Percentiles rank a stretch among this genome's conserved stretches.
phyloP scores from a whole-genome alignment of 2,329 filamentous ascomycete genomes.

The Macrophomina pseudophaseolina region DNA sequence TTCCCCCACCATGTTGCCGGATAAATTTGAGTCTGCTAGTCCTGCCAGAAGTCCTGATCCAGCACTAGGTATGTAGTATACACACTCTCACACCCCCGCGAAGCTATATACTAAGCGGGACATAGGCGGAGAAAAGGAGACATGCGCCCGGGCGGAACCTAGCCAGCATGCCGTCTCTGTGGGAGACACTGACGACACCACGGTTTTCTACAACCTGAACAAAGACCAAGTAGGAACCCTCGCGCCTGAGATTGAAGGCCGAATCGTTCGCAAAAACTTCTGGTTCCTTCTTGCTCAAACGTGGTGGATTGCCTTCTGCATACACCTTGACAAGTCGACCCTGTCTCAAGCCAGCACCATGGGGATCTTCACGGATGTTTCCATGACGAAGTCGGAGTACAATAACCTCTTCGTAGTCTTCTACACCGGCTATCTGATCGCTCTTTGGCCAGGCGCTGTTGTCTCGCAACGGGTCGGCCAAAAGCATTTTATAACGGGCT shows the following conservation, averaged over 20 bases:
- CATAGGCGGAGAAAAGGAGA: no score
- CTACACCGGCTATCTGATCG: not conserved
- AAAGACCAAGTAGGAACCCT: not conserved
- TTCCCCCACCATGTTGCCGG: no score
- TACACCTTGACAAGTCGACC: not conserved
- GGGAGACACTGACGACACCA: not conserved
- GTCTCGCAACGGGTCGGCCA: not conserved
- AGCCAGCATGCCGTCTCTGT: not conserved
- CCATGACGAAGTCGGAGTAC: not conserved
- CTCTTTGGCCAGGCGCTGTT: not conserved
- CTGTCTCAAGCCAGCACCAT: conserved; percentile 7
- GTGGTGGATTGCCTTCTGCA: conserved; percentile 5
- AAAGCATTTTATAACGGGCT: not conserved
- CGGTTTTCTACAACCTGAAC: not conserved
- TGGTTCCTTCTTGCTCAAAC: conserved; percentile 1
- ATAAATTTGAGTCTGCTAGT: no score
- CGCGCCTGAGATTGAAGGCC: not conserved
- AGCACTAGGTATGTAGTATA: no score
- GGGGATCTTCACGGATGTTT: conserved; percentile 7
- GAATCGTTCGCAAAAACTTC: not conserved
- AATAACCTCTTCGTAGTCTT: not conserved
- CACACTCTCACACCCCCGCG: no score
- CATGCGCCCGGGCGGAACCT: no score
- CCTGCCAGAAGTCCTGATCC: no score
- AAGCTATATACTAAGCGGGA: no score